Base-by-base conservation (phyloP, 306 rosid genomes). In the Fragaria vesca region DNA sequence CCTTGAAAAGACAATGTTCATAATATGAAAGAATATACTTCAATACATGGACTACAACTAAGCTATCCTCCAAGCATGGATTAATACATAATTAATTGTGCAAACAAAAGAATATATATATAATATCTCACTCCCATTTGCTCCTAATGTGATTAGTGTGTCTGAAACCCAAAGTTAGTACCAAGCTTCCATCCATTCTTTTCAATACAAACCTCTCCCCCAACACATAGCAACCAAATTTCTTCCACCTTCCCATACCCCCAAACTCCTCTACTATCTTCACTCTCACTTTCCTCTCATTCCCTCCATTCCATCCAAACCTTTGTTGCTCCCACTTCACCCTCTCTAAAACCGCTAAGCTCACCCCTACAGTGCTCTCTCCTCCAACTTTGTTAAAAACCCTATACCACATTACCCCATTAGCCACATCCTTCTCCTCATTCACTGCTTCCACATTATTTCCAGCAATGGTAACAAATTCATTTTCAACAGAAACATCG, bases 241-340 rank as follows among this genome's bases (percentile, higher is more conserved):
- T 78, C 17, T 48, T 71, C 89, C 93, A 89, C 50, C 16, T 68
- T 3, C 3, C 77, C 72, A 40, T 20, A 52, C 75, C 91, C 87
- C 72, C 58, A 72, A 81, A 83, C 77, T 88, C 85, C 71, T 91
- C 93, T n/a, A 68, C 80, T 82, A 71, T 91, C 45, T 79, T 71
- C 43, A 87, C 82, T 9, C 77, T 72, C 68, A 73, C 75, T 50
- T 75, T 77, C 89, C 62, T 73, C 12, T 66, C 69, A n/a, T 60
- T 34, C 79, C 85, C 88, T 85, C 87, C 67, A 1, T 12, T 7
- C 73, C 79, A 81, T 12, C 87, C 84, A 34, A 79, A 83, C 76
- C 85, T 86, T 17, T 68, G 73, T 52, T 78, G 38, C 74, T 86
- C 87, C 87, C 87, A 86, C 18, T 69, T 90, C 90, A 93, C 80